Base-by-base conservation (phyloP, 176 grass and related monocot species). In the Melocanna baccifera region DNA sequence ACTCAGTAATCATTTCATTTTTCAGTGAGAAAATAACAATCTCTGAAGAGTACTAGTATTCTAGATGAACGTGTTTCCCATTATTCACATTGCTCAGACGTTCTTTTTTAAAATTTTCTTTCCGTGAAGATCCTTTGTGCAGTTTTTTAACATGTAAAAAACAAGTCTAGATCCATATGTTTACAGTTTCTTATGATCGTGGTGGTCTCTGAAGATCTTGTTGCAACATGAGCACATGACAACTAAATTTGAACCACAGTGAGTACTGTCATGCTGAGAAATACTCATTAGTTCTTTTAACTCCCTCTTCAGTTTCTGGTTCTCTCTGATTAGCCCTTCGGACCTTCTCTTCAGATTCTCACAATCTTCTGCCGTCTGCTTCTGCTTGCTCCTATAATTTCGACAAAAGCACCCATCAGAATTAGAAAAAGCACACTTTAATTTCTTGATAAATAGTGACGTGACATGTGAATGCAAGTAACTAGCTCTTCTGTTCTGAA, bases 401-500 rank as follows among this genome's bases (percentile, higher is more conserved):
- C 2, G 34, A 30, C 26, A 43, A 26, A 70, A 20, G 22, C 4
- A 70, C 32, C 25, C 15, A 48, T 58, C 37, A 70, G 2, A 78
- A 76, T 3, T 11, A 0, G 0, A 43, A 10, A 43, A 85, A 30
- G 0, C 1, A 36, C 30, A 61, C 29, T 20, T 58, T 7, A 37
- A 62, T 64, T 9, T 72, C 8, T 3, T 81, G 39, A 87, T 47
- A 56, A 67, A 67, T 18, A 34, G 14, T n/a, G n/a, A 51, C 46
- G 12, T 6, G n/a, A 57, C 13, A 19, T 6, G 22, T 48, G 2
- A 84, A 57, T 65, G 10, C 30, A 28, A n/a, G 4, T 56, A 91
- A 84, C 85, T 65, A 23, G 85, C 85, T 80, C 89, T 91, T 76
- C 89, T 88, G 50, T 91, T 91, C 29, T 88, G 85, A 62, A 91